Evolutionary conservation across 805 yeast species (phyloP), one percentile per base, ranked within the genome.

Genomic region (Schizosaccharomyces lindneri): DNA sequence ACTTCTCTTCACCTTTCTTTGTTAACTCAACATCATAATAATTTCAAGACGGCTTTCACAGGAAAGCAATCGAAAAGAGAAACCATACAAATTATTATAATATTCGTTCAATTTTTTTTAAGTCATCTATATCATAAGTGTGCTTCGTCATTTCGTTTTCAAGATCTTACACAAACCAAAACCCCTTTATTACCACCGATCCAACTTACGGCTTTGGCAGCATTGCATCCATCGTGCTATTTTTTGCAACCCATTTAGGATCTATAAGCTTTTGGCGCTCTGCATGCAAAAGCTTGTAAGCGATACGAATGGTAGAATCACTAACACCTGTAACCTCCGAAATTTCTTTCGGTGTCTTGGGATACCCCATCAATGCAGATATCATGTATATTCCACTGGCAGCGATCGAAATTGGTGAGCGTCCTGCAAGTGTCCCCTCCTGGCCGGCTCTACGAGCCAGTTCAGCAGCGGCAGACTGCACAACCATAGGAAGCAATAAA

Each of bases 331-430:
- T 81, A 67, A 85, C 85, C 66, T 87, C 95, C 13, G 95, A 86
- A 62, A 93, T 90, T 68, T 81, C 84, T 1, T 84, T 73, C 0
- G 95, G 89, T 2, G 85, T 76, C 46, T 87, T 75, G 61, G 81
- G 84, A 43, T 83, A 82, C 57, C 85, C 85, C 70, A 89, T 89
- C n/a, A 93, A 74, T n/a, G 86, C 75, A 3, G 90, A 85, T 5
- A 95, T 86, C 85, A 93, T 83, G 73, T 90, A 93, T 60, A 93
- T 90, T 4, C 93, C 95, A 0, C 97, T 94, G 6, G 97, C 97
- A 0, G 97, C 97, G 69, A 93, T 87, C 46, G 98, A 90, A 62
- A 89, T 89, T 36, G 98, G 98, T 2, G 96, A 86, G 66, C 96
- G 80, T 67, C 98, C 97, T 19, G 95, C 97, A 68, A 93, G 77